A percentile compares a stretch with the other conserved stretches of the same genome.
phyloP scores from a whole-genome alignment of 495 filamentous ascomycete species.

The Hapsidospora chrysogenum region DNA sequence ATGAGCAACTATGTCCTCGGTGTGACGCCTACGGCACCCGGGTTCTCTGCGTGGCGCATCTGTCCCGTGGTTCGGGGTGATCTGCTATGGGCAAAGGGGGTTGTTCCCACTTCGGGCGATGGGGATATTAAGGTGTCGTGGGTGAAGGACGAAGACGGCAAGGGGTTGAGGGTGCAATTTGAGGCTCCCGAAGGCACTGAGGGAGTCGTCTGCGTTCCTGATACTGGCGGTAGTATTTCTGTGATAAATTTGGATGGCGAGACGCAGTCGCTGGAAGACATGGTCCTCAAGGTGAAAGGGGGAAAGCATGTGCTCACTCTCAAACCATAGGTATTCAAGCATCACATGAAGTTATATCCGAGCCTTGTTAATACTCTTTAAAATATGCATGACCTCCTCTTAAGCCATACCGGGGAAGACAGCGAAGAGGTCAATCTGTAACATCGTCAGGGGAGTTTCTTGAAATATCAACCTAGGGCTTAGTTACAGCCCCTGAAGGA shows the following conservation, averaged over 20 bases:
- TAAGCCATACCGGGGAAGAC: no score
- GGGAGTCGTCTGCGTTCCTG: not conserved
- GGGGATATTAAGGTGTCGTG: constrained; percentile 19
- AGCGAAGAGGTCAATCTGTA: no score
- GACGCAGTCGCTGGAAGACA: no score
- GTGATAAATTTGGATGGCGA: not conserved
- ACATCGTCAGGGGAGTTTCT: no score
- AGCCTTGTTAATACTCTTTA: no score
- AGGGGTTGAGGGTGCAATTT: constrained; percentile 7
- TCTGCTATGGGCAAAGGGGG: constrained; percentile 21
- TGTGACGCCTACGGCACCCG: constrained; percentile 18
- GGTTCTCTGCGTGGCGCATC: constrained; percentile 18
- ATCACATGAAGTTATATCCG: no score
- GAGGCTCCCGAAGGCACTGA: constrained; percentile 9
- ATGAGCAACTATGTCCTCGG: constrained; percentile 24
- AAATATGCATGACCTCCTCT: no score
- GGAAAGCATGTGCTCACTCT: no score
- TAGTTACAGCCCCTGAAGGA: no score
- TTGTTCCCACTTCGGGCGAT: constrained; percentile 20
- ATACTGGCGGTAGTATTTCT: not conserved
- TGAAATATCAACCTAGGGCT: no score
- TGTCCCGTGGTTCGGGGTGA: constrained; percentile 14
- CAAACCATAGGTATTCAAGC: no score
- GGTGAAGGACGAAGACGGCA: constrained; percentile 7
- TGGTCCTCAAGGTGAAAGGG: no score